phyloP scores from a whole-genome alignment of 2,329 filamentous ascomycete species.

The Diplodia intermedia region DNA sequence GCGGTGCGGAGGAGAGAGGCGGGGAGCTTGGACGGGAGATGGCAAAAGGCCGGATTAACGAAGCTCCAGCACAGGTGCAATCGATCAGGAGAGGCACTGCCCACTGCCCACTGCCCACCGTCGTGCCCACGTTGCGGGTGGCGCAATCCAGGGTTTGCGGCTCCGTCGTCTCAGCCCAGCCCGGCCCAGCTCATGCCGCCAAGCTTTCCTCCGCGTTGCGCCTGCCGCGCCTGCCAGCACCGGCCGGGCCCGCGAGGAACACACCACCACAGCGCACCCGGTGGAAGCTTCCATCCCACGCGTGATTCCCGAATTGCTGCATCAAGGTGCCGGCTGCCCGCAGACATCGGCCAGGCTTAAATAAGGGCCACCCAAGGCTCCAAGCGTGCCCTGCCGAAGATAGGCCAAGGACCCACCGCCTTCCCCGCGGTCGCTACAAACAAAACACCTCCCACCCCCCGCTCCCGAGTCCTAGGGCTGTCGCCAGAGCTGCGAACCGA shows the following conservation, averaged over 20 bases:
- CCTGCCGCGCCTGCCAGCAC: neutral
- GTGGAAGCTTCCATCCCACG: constrained; percentile 15
- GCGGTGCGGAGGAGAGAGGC: constrained; percentile 5
- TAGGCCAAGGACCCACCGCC: constrained; percentile 12
- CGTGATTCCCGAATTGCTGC: constrained; percentile 12
- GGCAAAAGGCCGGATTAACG: constrained; percentile 11
- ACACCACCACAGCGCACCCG: neutral
- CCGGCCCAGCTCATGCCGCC: neutral
- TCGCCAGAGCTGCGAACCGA: neutral
- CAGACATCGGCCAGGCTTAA: constrained; percentile 1
- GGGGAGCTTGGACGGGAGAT: neutral
- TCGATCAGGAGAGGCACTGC: constrained; percentile 27
- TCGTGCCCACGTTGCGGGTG: neutral
- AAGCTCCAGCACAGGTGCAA: neutral
- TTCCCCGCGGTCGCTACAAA: constrained; percentile 6
- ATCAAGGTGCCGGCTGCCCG: neutral
- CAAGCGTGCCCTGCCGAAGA: constrained; percentile 25
- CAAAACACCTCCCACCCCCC: constrained; percentile 7
- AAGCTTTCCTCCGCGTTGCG: neutral
- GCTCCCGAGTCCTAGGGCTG: neutral
- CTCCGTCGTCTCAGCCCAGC: constrained; percentile 1
- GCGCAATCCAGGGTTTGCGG: neutral
- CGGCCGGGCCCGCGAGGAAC: neutral
- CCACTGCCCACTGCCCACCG: constrained; percentile 13
- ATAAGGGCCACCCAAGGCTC: neutral